phyloP scores from a whole-genome alignment of 805 yeast genomes.

The Lipomyces mesembrius region DNA sequence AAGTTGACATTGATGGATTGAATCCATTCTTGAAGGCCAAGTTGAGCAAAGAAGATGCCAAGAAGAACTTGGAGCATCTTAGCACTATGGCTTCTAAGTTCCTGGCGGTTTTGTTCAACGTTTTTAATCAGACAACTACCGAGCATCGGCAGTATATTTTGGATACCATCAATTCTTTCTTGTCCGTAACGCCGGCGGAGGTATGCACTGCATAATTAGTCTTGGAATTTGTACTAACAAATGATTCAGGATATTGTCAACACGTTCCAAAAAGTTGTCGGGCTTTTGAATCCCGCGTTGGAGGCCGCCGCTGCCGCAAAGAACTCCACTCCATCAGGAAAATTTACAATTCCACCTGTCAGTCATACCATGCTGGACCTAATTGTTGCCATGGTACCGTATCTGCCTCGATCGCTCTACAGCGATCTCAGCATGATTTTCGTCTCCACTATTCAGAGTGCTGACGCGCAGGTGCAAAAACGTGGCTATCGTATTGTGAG shows the following conservation, averaged over 20 bases:
- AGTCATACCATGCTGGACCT: constrained; percentile 91
- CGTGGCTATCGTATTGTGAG: constrained; percentile 49
- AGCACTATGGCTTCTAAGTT: constrained; percentile 68
- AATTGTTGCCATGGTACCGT: constrained; percentile 82
- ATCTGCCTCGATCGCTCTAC: constrained; percentile 72
- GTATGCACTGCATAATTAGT: neutral
- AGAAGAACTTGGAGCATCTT: constrained; percentile 63
- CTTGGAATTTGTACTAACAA: neutral
- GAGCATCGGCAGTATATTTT: constrained; percentile 82
- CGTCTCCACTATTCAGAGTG: constrained; percentile 59
- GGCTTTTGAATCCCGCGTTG: constrained; percentile 72
- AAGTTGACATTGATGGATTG: constrained; percentile 64
- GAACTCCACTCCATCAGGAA: constrained; percentile 43
- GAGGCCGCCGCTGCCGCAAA: constrained; percentile 41
- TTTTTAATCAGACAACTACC: constrained; percentile 85
- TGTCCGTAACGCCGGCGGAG: constrained; percentile 59
- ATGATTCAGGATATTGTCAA: constrained; percentile 62
- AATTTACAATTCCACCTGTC: constrained; percentile 53
- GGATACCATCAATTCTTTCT: constrained; percentile 82
- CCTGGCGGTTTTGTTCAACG: constrained; percentile 86
- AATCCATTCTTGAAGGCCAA: constrained; percentile 58
- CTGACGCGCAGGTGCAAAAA: constrained; percentile 35
- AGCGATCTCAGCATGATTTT: constrained; percentile 79
- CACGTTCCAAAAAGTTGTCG: constrained; percentile 86
- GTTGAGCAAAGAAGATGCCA: constrained; percentile 62